Evolutionary conservation across 148 eudicot genomes (phyloP), one percentile per base, ranked within the genome.

Genomic region (Rheum nobile): DNA sequence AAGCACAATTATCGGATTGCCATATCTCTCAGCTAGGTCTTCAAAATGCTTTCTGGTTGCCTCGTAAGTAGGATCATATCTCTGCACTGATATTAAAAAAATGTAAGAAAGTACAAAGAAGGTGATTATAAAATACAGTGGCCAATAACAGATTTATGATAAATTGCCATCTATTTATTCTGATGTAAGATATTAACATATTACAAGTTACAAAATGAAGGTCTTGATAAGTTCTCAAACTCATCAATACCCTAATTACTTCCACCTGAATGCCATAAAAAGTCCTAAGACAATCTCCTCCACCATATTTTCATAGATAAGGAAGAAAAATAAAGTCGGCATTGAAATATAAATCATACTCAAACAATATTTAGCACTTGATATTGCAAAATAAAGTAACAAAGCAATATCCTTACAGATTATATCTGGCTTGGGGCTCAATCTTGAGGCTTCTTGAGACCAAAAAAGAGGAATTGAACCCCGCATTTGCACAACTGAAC

Each of bases 391-490:
- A 16, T 46, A 46, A 46, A 46, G 10, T 11, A 48, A 48, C 8
- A 48, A 19, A 48, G 22, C 17, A 50, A 31, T 70, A 65, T 71
- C 71, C 86, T 84, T 87, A 95, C 98, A 83, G 42, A 91, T 87
- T 57, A 95, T 95, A 86, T 95, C 98, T 74, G 98, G 97, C 81
- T 95, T 95, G 19, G 98, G 98, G 73, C 97, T 95, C 71, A 91
- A 87, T 86, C 91, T 88, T 71, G 98, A 89, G 80, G 92, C 92
- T 86, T 95, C 97, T 79, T 95, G 98, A 8, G 98, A 91, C 98
- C 98, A 91, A 79, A 91, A 91, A 65, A 95, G 94, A 74, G 98
- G 98, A 81, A 95, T 95, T 80, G 98, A 95, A 77, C 98, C 98
- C 80, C 98, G 87, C 98, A 95, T 91, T 81, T 95, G 99, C 71